Conservation (phyloP, 2,329 filamentous ascomycete species). For the Phyllosticta citriasiana region DNA sequence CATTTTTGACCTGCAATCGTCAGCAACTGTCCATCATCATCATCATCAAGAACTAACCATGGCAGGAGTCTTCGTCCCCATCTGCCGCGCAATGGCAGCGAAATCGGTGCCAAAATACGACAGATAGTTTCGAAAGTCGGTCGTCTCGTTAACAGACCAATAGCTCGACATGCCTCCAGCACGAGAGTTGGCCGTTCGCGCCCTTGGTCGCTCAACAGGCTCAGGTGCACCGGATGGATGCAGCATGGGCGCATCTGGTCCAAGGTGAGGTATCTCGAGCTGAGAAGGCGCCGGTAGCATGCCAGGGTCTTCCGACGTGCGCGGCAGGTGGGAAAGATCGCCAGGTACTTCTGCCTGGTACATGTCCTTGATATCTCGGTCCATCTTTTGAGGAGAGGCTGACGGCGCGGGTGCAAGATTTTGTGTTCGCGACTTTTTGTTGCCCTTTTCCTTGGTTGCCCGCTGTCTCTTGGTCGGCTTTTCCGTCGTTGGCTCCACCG, state of each 20-base stretch:
- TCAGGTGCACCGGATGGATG: not conserved
- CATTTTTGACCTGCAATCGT: slow-evolving; percentile 33
- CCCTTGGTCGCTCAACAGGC: slow-evolving; percentile 3
- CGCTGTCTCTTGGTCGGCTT: slow-evolving; percentile 31
- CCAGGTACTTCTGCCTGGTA: not conserved
- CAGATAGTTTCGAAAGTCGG: slow-evolving; percentile 64
- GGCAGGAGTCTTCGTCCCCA: slow-evolving; percentile 77
- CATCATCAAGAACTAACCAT: slow-evolving; percentile 50
- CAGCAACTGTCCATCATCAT: slow-evolving; percentile 7
- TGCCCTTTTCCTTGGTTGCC: slow-evolving; percentile 20
- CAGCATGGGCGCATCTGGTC: not conserved
- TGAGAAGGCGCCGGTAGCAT: not conserved
- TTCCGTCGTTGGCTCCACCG: slow-evolving; percentile 13
- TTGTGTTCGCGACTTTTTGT: slow-evolving; percentile 22
- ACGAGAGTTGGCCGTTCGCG: not conserved
- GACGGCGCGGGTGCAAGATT: slow-evolving; percentile 21
- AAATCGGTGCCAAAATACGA: slow-evolving; percentile 72
- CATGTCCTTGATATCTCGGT: slow-evolving; percentile 4
- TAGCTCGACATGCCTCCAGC: slow-evolving; percentile 61
- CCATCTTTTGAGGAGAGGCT: slow-evolving; percentile 16
- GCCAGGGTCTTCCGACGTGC: slow-evolving; percentile 2
- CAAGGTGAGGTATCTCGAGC: not conserved
- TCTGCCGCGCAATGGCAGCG: slow-evolving; percentile 62
- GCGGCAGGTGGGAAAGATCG: not conserved
- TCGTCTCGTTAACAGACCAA: slow-evolving; percentile 76